These are phyloP conservation scores for Linnemannia zychae DNA, from an alignment of 192 early-diverging fungal genomes.

Conservation along the genomic window DNA sequence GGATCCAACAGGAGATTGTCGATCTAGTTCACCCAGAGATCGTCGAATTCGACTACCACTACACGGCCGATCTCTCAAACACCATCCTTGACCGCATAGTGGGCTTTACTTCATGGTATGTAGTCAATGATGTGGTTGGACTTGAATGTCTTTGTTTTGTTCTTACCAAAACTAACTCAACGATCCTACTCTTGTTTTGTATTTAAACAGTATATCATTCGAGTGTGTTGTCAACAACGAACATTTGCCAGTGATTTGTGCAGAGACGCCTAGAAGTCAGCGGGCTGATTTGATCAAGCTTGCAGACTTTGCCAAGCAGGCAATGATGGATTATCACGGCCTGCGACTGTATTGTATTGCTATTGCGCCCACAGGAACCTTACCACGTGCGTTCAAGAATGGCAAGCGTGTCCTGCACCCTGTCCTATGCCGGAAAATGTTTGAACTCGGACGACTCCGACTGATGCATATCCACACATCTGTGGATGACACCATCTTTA, in stretches of 20 bases:
- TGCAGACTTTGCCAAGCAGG: slow-evolving; percentile 67
- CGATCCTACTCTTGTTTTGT: neutral
- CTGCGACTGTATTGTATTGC: slow-evolving; percentile 73
- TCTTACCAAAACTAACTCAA: neutral
- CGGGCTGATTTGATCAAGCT: slow-evolving; percentile 61
- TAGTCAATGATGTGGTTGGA: neutral
- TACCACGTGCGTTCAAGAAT: slow-evolving; percentile 81
- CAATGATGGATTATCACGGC: slow-evolving; percentile 71
- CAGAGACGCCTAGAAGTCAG: slow-evolving; percentile 70
- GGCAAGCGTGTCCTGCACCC: slow-evolving; percentile 76
- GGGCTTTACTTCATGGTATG: slow-evolving; percentile 58
- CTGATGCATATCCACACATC: slow-evolving; percentile 69
- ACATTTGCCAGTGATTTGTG: slow-evolving; percentile 78
- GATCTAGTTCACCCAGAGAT: slow-evolving; percentile 54
- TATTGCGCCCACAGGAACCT: slow-evolving; percentile 67
- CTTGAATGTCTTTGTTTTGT: neutral
- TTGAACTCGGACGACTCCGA: slow-evolving; percentile 71
- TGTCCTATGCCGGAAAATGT: slow-evolving; percentile 73
- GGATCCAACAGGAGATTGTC: slow-evolving; percentile 66
- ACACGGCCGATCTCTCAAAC: slow-evolving; percentile 44
- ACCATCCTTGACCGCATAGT: slow-evolving; percentile 45
- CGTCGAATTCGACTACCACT: slow-evolving; percentile 47
- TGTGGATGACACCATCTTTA: slow-evolving; percentile 73
- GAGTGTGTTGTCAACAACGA: slow-evolving; percentile 78
- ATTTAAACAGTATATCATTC: slow-evolving; percentile 66